Conservation (phyloP, 768 basidiomycete genomes). For the Hericium erinaceus region DNA sequence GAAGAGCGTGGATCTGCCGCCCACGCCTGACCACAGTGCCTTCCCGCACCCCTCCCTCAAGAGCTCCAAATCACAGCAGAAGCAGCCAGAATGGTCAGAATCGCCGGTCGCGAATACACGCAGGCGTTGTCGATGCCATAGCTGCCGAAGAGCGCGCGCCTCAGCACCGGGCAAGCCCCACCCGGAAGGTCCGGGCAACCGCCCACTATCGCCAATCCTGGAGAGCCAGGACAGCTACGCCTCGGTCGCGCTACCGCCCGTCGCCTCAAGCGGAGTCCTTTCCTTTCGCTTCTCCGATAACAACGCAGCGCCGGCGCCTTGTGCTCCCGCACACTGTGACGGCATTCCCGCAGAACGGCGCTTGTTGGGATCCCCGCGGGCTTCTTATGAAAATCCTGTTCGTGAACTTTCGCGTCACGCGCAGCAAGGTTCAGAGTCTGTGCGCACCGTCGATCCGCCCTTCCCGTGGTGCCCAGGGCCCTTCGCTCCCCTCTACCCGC, state of each 20-base stretch:
- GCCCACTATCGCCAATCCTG: constrained; percentile 1
- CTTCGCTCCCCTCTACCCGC: too few relatives aligned
- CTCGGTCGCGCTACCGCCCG: background rate
- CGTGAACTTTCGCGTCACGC: too few relatives aligned
- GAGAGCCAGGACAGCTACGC: background rate
- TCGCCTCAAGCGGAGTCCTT: background rate
- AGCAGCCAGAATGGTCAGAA: too few relatives aligned
- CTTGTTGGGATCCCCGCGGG: too few relatives aligned
- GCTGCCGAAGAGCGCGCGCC: background rate
- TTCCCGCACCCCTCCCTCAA: background rate
- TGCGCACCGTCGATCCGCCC: too few relatives aligned
- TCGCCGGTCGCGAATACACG: background rate
- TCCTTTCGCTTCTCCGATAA: background rate
- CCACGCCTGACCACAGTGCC: background rate
- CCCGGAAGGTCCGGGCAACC: background rate
- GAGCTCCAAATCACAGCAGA: too few relatives aligned
- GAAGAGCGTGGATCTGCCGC: background rate
- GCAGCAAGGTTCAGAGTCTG: too few relatives aligned
- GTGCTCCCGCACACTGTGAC: too few relatives aligned
- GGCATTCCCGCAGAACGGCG: too few relatives aligned
- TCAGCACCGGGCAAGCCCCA: background rate
- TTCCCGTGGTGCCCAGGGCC: too few relatives aligned
- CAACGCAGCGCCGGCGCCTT: too few relatives aligned
- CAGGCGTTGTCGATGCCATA: background rate
- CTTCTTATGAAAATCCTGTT: too few relatives aligned